Evolutionary conservation across 1,139 yeast species (phyloP), one percentile per base, ranked within the genome.

Genomic region (Geotrichum fermentans): DNA sequence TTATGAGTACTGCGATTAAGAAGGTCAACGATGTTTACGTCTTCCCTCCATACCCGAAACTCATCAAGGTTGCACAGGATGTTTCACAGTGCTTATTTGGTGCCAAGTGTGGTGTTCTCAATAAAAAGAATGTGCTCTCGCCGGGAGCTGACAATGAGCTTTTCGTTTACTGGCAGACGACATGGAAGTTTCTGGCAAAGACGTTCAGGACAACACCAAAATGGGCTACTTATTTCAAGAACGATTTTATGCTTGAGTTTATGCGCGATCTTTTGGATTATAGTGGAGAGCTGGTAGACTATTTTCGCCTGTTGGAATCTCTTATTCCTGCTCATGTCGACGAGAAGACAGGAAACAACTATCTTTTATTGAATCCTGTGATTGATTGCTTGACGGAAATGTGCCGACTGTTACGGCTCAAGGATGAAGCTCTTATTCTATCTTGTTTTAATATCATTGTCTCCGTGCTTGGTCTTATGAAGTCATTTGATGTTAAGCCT

Each of bases 221-320:
- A 6, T 90, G 97, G 97, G 88, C 95, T 0, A 55, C 56, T 3
- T 68, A 71, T 35, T 82, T 80, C 59, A 78, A 77, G 42, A 72
- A 79, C 32, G 73, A 74, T 0, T 76, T 76, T 45, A 71, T 87
- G 61, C 74, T 83, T 44, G 94, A 86, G 54, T 89, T 88, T 58
- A 86, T 96, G 16, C 78, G 95, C 63, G 96, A 89, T 63, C 82
- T 88, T 0, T 72, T 89, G 47, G 97, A 90, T 57, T 73, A 86
- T 44, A 83, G 96, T 56, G 82, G 82, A 55, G 68, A 74, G 1
- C 68, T 90, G 37, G 66, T 90, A 17, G 82, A 78, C 51, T 79
- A 90, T 2, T 84, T 78, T 59, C 72, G 84, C 51, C 68, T 77
- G 10, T 69, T 87, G 40, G 74, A 68, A 29, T 69, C 69, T 13